Evolutionary conservation across 305 asterid species (phyloP), one percentile per base, ranked within the genome.

Genomic region (Fraxinus greggii): DNA sequence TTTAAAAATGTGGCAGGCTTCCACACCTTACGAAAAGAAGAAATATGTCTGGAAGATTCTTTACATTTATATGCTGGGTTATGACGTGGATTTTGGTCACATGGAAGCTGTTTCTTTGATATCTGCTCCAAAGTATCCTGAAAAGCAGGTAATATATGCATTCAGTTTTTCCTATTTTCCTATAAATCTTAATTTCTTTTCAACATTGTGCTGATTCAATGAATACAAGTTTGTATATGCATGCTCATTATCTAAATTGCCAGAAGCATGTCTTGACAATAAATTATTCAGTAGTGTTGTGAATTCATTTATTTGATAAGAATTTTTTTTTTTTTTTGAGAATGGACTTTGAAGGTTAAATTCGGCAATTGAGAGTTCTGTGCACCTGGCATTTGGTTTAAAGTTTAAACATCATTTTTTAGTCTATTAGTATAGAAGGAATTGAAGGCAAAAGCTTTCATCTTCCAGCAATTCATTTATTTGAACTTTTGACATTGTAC

Each of bases 21-120:
- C 92, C 87, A 84, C 99, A 75, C 98, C 93, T 76, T 92, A 95
- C 80, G 98, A 93, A 90, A 97, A 97, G 96, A 97, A 97, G 91
- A 97, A 97, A 83, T 97, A 97, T 83, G 98, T 97, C 80, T 97
- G 99, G 99, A 97, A 97, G 87, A 95, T 97, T 98, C 98, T 97
- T 84, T 97, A 97, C 92, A 93, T 97, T 86, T 93, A 87, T 75
- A 97, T 97, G 98, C 97, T 97, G 76, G 99, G 99, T 76, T 97
- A 97, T 88, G 99, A 97, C 80, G 99, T 97, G 83, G 98, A 97
- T 88, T 97, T 97, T 88, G 99, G 99, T 81, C 99, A 97, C 89
- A 94, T 95, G 99, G 99, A 97, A 89, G 98, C 99, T 75, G 98
- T 97, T 86, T 97, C 99, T 81, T 87, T 97, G 85, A 91, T 97